A percentile compares a stretch with the other conserved stretches of the same genome.
phyloP scores from a whole-genome alignment of 768 basidiomycete genomes.

The Phaeotremella skinneri region DNA sequence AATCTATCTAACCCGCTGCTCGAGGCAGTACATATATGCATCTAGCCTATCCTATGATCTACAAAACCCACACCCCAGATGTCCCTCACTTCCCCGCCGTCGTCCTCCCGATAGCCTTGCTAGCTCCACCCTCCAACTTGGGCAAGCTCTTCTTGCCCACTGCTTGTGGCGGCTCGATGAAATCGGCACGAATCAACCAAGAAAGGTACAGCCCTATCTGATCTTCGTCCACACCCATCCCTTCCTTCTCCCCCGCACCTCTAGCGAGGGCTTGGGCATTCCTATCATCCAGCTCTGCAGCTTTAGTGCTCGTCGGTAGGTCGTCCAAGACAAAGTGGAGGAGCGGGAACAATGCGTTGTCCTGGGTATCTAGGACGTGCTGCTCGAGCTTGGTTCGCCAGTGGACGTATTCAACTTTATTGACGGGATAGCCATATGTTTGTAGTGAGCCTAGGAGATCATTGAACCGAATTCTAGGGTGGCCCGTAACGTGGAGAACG shows the following conservation, averaged over 20 bases:
- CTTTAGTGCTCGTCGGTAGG: slow-evolving; percentile 91
- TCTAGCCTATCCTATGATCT: too few species aligned
- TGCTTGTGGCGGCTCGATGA: slow-evolving; percentile 63
- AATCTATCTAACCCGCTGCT: too few species aligned
- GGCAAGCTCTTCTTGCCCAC: slow-evolving; percentile 45
- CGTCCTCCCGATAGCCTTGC: slow-evolving; percentile 50
- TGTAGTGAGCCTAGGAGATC: slow-evolving; percentile 69
- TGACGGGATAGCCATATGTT: slow-evolving; percentile 74
- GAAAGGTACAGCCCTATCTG: slow-evolving; percentile 84
- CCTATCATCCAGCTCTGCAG: slow-evolving; percentile 80
- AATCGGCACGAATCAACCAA: slow-evolving; percentile 83
- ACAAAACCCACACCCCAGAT: not conserved
- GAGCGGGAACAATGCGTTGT: slow-evolving; percentile 95
- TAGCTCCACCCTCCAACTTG: slow-evolving; percentile 40
- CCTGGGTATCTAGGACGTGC: slow-evolving; percentile 89
- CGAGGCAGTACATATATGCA: too few species aligned
- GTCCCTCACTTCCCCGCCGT: slow-evolving; percentile 27
- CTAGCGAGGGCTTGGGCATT: slow-evolving; percentile 70
- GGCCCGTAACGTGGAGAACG: slow-evolving; percentile 71
- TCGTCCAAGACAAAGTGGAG: slow-evolving; percentile 97
- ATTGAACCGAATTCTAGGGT: slow-evolving; percentile 86
- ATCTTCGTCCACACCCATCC: slow-evolving; percentile 67
- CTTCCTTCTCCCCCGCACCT: slow-evolving; percentile 52
- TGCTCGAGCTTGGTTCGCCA: slow-evolving; percentile 92
- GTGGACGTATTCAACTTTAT: slow-evolving; percentile 78